Base-by-base conservation (phyloP, 257 asterid genomes). In the Solanum chmielewskii region DNA sequence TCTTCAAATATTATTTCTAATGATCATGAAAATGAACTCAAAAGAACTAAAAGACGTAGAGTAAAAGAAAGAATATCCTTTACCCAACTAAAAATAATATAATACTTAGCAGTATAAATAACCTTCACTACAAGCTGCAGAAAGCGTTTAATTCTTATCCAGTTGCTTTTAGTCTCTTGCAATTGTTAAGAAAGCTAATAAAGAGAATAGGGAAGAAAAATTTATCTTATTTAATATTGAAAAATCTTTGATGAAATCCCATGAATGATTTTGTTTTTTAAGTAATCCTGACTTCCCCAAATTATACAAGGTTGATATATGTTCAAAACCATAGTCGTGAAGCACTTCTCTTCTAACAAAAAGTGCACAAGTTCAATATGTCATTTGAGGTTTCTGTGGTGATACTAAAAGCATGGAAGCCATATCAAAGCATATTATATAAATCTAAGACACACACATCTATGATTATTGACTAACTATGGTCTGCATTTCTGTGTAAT, bases 151-250 rank as follows among this genome's bases (percentile, higher is more conserved):
- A 95, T 89, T 29, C 94, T 94, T 89, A 89, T 69, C 99, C 97
- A 97, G 88, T 95, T 97, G 93, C 95, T 91, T 91, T 89, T 94
- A 35, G 95, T 89, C 85, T 97, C 99, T 98, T 97, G 96, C 86
- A 89, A 90, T 76, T 14, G 7, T 76, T 60, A 76, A 20, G 13
- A 12, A 76, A 76, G 37, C n/a, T 42, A 76, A 76, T 76, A 23
- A 37, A 41, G 37, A 76, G 60, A 42, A 76, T 11, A 74, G 15
- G 13, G 83, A 13, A 41, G 59, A 41, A 11, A 76, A 42, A 41
- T 41, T 75, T 76, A 13, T 13, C 83, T 39, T 56, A 39, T 41
- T 23, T 15, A 60, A 64, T 31, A 64, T 37, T 37, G 7, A 0
- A 37, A 37, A 37, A 37, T 37, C 39, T 5, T 37, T 37, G 39